Percentiles rank a stretch among this genome's conserved stretches.
phyloP scores from a whole-genome alignment of 306 rosid species.

The Sicyos edulis region DNA sequence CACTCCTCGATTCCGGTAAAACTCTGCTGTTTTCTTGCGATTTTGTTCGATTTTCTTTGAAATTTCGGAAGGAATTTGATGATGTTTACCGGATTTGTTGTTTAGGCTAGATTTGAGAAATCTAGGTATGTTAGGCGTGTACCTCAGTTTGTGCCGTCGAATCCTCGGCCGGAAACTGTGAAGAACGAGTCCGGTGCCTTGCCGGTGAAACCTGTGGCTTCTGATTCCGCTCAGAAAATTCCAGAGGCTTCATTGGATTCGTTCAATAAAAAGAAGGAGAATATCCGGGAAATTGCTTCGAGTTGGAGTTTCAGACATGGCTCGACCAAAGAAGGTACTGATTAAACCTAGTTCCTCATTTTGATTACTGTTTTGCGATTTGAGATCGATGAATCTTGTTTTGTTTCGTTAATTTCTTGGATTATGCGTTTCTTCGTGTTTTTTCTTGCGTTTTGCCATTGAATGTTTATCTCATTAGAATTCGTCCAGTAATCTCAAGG shows the following conservation, averaged over 20 bases:
- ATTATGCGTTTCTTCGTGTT: not conserved
- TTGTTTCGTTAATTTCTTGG: not conserved
- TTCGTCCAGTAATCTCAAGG: not conserved
- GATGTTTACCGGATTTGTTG: not conserved
- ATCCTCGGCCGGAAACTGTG: constrained; percentile 7
- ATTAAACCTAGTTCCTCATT: not conserved
- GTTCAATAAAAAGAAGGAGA: constrained; percentile 14
- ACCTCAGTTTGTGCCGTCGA: constrained; percentile 20
- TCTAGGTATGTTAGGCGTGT: constrained; percentile 14
- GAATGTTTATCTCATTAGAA: not conserved
- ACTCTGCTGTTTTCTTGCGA: not conserved
- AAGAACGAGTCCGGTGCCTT: constrained; percentile 11
- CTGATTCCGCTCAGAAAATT: constrained; percentile 5
- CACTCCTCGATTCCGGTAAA: constrained; percentile 11
- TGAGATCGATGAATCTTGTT: not conserved
- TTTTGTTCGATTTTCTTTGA: not conserved
- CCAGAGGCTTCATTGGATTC: constrained; percentile 18
- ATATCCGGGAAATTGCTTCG: not conserved
- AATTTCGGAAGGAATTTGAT: not conserved
- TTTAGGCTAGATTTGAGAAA: constrained; percentile 26
- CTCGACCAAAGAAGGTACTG: constrained; percentile 31
- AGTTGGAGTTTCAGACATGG: not conserved
- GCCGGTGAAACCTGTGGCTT: not conserved
- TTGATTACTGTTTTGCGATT: not conserved
- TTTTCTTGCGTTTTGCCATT: not conserved